Evolutionary conservation across 176 grass and related monocot species (phyloP).

Genomic region (Otatea glauca): DNA sequence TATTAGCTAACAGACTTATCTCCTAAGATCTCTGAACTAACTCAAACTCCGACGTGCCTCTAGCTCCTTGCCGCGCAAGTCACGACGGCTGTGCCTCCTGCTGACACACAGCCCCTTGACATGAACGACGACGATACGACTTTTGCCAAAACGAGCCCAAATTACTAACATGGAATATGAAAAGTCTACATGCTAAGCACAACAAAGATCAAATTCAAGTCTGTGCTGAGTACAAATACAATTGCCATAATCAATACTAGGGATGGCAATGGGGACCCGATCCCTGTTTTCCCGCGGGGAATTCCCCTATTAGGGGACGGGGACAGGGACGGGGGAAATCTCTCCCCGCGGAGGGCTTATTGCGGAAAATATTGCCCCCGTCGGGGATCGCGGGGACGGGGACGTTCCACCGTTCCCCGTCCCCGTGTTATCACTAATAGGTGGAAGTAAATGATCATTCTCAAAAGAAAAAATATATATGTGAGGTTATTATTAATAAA

Average conservation of each 20-base stretch:
- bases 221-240: background rate
- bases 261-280: too few relatives aligned
- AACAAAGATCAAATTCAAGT: conserved; percentile 1
- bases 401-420: too few relatives aligned
- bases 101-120: background rate
- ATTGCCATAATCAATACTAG: background rate
- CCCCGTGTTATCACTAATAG: too few relatives aligned
- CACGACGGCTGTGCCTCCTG: background rate
- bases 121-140: background rate
- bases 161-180: background rate
- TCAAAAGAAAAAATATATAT: too few relatives aligned
- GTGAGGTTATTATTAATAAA: too few relatives aligned
- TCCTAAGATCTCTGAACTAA: background rate
- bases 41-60: background rate
- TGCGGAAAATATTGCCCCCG: too few relatives aligned
- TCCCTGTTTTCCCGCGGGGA: too few relatives aligned
- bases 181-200: background rate
- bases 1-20: background rate
- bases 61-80: background rate
- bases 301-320: too few relatives aligned
- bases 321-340: too few relatives aligned
- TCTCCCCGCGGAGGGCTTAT: too few relatives aligned
- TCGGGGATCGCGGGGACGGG: too few relatives aligned
- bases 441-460: too few relatives aligned
- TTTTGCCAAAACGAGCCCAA: background rate